Base-by-base conservation (phyloP, 106 monocot genomes). In the Dioscorea zingiberensis region DNA sequence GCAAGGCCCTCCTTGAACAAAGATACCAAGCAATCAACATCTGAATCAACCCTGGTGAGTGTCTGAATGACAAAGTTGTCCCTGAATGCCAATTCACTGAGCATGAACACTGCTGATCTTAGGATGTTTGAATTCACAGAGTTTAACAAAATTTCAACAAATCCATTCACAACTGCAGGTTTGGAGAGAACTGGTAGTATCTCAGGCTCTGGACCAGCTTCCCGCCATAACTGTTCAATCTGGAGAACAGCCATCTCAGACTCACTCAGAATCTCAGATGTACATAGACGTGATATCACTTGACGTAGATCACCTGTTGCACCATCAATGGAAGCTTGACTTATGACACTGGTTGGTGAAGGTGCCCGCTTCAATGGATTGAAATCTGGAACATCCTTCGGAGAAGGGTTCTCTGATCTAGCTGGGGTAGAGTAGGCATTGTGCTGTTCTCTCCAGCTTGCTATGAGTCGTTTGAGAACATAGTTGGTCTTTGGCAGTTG, bases 401-500 rank as follows among this genome's bases (percentile, higher is more conserved):
- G 56, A 54, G 71, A 68, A 21, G 64, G 54, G 27, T 49, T 67
- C 48, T 54, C 48, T 48, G 61, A 56, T 26, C 27, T 44, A 8
- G 48, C 57, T 19, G 65, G 49, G 47, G 63, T 67, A 19, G 73
- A 69, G 47, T 29, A 66, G 9, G 48, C 70, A 46, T 80, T 38
- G 38, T 38, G 69, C 68, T 78, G 63, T 59, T 85, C 84, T 60
- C 51, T 26, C 85, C 85, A 85, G 55, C 74, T 59, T 17, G 73
- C 73, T 10, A 80, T 85, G 19, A 85, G 77, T 27, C 80, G 56
- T 54, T 85, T 85, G 70, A 85, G 85, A n/a, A 80, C 85, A 60
- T 77, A 85, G 64, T 85, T 85, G 60, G 85, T 85, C 59, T 77
- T 85, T 25, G 85, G 80, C 54, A 85, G 48, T 17, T 77, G 73